Conservation (phyloP, 768 basidiomycete genomes). For the Tremella mesenterica region DNA sequence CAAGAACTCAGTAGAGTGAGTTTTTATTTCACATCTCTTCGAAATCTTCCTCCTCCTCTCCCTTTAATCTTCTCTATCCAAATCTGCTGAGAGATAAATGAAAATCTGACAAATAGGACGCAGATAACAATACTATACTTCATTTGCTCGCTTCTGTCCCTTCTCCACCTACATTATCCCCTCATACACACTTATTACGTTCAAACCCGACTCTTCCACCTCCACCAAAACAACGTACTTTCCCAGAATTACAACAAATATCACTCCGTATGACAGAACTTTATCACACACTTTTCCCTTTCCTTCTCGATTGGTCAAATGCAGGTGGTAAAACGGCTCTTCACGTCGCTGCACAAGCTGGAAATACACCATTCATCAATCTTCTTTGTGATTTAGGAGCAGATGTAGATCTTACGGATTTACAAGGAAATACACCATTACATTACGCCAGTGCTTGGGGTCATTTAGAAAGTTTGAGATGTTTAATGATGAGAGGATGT, state of each 20-base stretch:
- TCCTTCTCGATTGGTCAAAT: conserved; percentile 88
- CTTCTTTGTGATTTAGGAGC: conserved; percentile 74
- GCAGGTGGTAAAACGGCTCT: conserved; percentile 79
- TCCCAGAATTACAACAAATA: conserved; percentile 44
- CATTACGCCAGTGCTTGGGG: conserved; percentile 56
- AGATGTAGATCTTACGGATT: conserved; percentile 80
- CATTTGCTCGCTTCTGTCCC: conserved; percentile 82
- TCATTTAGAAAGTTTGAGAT: conserved; percentile 57
- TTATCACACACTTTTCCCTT: conserved; percentile 77
- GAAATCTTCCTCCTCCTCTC: neutral
- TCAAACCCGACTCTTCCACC: conserved; percentile 15
- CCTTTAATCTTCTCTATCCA: neutral
- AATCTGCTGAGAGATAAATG: neutral
- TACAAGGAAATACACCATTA: conserved; percentile 82
- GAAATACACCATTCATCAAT: conserved; percentile 73
- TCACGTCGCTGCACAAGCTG: conserved; percentile 77
- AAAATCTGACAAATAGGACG: conserved; percentile 54
- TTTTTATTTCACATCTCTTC: conserved; percentile 34
- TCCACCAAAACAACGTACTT: conserved; percentile 5
- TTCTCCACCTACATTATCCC: conserved; percentile 41
- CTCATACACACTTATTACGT: conserved; percentile 14
- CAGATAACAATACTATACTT: conserved; percentile 84
- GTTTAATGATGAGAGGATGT: conserved; percentile 82
- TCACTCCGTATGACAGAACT: conserved; percentile 75
- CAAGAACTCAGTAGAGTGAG: conserved; percentile 77